Evolutionary conservation across 1,284 basidiomycete species (phyloP).

Genomic region (Taiwanofungus camphoratus): DNA sequence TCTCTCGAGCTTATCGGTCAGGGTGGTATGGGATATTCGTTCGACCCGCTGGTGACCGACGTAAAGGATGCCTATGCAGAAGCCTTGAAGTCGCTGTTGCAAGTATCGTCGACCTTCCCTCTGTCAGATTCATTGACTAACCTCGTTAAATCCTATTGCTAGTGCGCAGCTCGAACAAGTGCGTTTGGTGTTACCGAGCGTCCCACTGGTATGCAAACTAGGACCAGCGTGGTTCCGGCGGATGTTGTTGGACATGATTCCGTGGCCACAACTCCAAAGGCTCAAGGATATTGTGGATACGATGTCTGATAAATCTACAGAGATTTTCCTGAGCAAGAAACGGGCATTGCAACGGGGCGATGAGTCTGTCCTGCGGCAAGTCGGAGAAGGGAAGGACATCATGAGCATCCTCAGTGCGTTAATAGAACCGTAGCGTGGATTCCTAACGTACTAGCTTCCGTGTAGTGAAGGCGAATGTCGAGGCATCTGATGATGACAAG

Average conservation of each 20-base stretch:
- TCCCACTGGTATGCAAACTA: not conserved
- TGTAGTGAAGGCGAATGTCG: slow-evolving; percentile 14
- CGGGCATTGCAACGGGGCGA: slow-evolving; percentile 13
- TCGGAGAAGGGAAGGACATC: slow-evolving; percentile 19
- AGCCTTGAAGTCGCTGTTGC: slow-evolving; percentile 4
- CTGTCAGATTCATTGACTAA: not conserved
- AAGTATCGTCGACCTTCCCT: not conserved
- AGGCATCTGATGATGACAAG: slow-evolving; percentile 9
- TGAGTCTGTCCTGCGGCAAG: slow-evolving; percentile 13
- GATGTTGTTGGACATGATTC: slow-evolving; percentile 17
- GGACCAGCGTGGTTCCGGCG: slow-evolving; percentile 1
- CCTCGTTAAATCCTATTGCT: too few relatives aligned
- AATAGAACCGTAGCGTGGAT: not conserved
- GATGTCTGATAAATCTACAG: slow-evolving; percentile 10
- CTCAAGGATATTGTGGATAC: slow-evolving; percentile 16
- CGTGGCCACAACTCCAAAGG: slow-evolving; percentile 27
- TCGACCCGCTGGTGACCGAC: slow-evolving; percentile 25
- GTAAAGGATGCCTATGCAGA: slow-evolving; percentile 16
- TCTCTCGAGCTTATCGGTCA: slow-evolving; percentile 7
- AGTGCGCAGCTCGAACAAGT: too few relatives aligned
- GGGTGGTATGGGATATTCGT: slow-evolving; percentile 32
- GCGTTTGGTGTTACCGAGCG: too few relatives aligned
- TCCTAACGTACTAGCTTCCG: not conserved
- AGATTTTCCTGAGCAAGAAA: slow-evolving; percentile 18
- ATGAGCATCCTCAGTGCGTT: slow-evolving; percentile 20